phyloP scores from a whole-genome alignment of 306 rosid genomes.

The Sindora glabra region DNA sequence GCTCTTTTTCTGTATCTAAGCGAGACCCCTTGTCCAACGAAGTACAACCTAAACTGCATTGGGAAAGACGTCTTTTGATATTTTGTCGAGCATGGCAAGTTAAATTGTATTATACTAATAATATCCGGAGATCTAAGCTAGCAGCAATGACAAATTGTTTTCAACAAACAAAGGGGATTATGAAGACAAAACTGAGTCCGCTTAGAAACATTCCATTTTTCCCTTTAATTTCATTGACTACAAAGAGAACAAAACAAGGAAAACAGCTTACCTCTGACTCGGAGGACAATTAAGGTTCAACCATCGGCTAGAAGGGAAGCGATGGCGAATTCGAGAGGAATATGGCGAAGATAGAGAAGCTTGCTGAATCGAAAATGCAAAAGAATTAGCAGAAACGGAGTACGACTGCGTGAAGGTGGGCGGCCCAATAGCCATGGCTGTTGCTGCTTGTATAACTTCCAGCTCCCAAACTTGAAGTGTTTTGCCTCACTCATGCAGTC shows the following conservation, averaged over 20 bases:
- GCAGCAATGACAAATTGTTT: too few species aligned
- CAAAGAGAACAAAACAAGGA: neutral
- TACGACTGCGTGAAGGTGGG: conserved; percentile 15
- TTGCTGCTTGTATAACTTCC: conserved; percentile 35
- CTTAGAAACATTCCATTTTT: neutral
- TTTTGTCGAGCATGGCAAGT: too few species aligned
- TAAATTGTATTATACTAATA: too few species aligned
- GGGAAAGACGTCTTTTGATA: too few species aligned
- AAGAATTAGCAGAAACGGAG: conserved; percentile 22
- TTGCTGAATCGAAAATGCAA: conserved; percentile 25
- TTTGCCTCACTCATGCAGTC: conserved; percentile 81
- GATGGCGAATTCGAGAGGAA: conserved; percentile 50
- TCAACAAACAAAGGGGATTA: too few species aligned
- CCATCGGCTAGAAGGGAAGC: conserved; percentile 55
- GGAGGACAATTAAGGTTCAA: conserved; percentile 26
- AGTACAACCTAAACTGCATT: too few species aligned
- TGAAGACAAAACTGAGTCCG: too few species aligned
- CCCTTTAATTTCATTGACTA: neutral
- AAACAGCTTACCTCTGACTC: conserved; percentile 31
- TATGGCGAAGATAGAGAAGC: conserved; percentile 24
- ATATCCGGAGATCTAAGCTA: too few species aligned
- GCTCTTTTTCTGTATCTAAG: too few species aligned
- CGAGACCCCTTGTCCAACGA: too few species aligned
- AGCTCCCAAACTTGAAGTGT: conserved; percentile 55
- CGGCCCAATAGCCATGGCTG: conserved; percentile 57